Conservation (phyloP, 495 filamentous ascomycete genomes). For the Aspergillus homomorphus region DNA sequence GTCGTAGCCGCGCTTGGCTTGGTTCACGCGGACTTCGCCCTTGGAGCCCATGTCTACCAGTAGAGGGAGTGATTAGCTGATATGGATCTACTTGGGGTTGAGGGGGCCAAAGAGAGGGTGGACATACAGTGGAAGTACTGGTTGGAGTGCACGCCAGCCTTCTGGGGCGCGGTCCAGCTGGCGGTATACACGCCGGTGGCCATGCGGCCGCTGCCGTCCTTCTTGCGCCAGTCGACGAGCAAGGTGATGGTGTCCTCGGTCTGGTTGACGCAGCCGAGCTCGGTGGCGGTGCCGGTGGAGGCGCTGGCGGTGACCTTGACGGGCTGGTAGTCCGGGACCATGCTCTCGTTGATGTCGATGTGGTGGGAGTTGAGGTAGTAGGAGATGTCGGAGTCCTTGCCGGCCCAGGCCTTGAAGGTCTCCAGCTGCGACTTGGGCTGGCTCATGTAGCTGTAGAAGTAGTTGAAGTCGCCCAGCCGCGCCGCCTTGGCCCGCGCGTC, state of each 20-base stretch:
- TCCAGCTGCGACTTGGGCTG: constrained; percentile 91
- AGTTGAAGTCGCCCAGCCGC: constrained; percentile 87
- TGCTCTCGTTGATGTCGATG: constrained; percentile 83
- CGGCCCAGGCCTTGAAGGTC: constrained; percentile 96
- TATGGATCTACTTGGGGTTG: too few relatives aligned
- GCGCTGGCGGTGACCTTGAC: constrained; percentile 76
- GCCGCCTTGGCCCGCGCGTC: constrained; percentile 73
- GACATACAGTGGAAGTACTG: constrained; percentile 84
- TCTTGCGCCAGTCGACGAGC: constrained; percentile 81
- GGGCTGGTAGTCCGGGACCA: constrained; percentile 79
- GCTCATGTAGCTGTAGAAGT: constrained; percentile 96
- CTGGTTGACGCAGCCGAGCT: constrained; percentile 68
- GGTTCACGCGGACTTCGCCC: constrained; percentile 86
- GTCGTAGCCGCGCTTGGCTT: constrained; percentile 92
- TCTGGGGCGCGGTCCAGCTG: constrained; percentile 90
- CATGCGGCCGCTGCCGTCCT: constrained; percentile 58
- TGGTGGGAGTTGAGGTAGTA: constrained; percentile 96
- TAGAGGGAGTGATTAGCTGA: too few relatives aligned
- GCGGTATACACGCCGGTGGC: constrained; percentile 93
- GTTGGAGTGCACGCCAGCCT: constrained; percentile 87
- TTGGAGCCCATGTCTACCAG: constrained; percentile 64
- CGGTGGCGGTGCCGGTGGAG: constrained; percentile 65
- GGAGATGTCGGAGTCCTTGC: constrained; percentile 83
- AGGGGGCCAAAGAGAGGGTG: background rate
- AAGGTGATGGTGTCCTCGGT: constrained; percentile 95